These are phyloP conservation scores for Mycena citricolor DNA, from an alignment of 1,284 basidiomycete species.

Conservation along the genomic window DNA sequence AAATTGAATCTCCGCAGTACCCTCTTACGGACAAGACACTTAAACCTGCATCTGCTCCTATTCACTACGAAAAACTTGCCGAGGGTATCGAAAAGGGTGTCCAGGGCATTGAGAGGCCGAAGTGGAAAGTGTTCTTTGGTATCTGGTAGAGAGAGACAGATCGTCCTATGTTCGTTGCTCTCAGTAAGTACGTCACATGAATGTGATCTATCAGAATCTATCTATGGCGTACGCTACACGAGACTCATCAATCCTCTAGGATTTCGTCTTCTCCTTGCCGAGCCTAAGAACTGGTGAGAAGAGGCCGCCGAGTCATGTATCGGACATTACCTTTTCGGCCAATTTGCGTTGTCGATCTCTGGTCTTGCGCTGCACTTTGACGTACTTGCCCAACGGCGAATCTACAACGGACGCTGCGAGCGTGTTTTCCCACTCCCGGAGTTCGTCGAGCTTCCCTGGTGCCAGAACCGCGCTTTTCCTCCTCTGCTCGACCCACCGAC, in stretches of 20 bases:
- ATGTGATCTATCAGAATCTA: too few species aligned
- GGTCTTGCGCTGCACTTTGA: conserved; percentile 78
- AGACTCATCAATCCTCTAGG: conserved; percentile 52
- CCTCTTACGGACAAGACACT: conserved; percentile 60
- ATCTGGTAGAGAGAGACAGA: conserved; percentile 68
- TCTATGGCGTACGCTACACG: too few species aligned
- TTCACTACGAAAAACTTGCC: conserved; percentile 67
- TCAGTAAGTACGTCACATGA: too few species aligned
- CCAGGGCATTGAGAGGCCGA: conserved; percentile 69
- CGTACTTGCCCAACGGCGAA: conserved; percentile 77
- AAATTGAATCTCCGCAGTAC: conserved; percentile 45
- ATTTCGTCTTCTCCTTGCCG: conserved; percentile 68
- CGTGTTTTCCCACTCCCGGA: conserved; percentile 71
- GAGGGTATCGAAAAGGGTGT: conserved; percentile 73
- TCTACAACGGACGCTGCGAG: conserved; percentile 65
- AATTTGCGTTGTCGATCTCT: conserved; percentile 74
- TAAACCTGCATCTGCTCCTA: conserved; percentile 65
- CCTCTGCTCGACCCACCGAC: conserved; percentile 72
- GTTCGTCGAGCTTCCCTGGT: conserved; percentile 67
- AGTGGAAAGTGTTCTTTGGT: conserved; percentile 80
- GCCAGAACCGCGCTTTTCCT: conserved; percentile 72
- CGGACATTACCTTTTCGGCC: conserved; percentile 66
- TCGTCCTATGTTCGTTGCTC: too few species aligned
- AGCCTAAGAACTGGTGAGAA: conserved; percentile 45
- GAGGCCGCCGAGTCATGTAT: conserved; percentile 11